These are phyloP conservation scores for Boletus rubescentipes DNA, from an alignment of 768 basidiomycete genomes.

Conservation along the genomic window DNA sequence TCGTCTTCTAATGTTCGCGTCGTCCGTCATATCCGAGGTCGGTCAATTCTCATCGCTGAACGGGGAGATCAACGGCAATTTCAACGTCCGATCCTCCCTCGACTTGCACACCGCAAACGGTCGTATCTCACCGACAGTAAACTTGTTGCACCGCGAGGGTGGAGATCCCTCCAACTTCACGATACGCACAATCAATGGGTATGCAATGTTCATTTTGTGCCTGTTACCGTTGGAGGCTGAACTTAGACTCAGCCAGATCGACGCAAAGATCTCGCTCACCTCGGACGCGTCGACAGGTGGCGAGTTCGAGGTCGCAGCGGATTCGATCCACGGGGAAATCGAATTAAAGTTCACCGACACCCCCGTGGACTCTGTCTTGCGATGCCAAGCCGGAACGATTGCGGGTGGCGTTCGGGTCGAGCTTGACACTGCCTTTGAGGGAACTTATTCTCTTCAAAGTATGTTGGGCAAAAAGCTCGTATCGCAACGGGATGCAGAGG, in stretches of 20 bases:
- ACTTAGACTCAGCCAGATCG: slow-evolving; percentile 14
- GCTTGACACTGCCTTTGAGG: slow-evolving; percentile 43
- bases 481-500: slow-evolving; percentile 23
- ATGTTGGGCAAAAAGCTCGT: slow-evolving; percentile 24
- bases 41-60: slow-evolving; percentile 41
- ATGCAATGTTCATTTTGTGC: slow-evolving; percentile 8
- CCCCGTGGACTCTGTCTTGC: slow-evolving; percentile 38
- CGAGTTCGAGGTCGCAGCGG: slow-evolving; percentile 32
- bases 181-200: slow-evolving; percentile 46
- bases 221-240: not conserved
- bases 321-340: slow-evolving; percentile 32
- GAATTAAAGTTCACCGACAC: slow-evolving; percentile 27
- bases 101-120: slow-evolving; percentile 39
- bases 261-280: slow-evolving; percentile 29
- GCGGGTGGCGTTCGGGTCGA: slow-evolving; percentile 25
- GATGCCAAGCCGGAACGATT: slow-evolving; percentile 29
- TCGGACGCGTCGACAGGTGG: slow-evolving; percentile 31
- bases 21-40: slow-evolving; percentile 31
- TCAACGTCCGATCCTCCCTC: slow-evolving; percentile 38
- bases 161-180: slow-evolving; percentile 28
- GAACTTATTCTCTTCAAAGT: slow-evolving; percentile 35
- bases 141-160: slow-evolving; percentile 31
- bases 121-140: slow-evolving; percentile 39
- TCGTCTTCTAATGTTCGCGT: not conserved
- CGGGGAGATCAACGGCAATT: slow-evolving; percentile 45